Conservation (phyloP, 2,329 filamentous ascomycete genomes). For the Nemania sp. region DNA sequence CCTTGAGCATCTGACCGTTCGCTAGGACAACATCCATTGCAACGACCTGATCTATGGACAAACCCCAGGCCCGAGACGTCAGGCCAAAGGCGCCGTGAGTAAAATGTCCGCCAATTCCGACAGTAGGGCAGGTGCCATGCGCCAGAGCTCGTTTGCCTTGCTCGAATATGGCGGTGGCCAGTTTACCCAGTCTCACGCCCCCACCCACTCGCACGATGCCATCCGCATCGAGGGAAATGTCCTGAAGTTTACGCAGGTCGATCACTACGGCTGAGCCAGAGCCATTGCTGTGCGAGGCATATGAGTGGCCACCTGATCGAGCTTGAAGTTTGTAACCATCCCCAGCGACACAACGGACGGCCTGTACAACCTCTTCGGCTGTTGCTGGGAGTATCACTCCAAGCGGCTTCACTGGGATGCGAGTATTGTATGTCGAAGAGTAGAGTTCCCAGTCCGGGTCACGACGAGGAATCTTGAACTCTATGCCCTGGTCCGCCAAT, state of each 20-base stretch:
- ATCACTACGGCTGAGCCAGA: constrained; percentile 41
- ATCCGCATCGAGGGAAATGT: constrained; percentile 22
- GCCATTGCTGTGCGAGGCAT: constrained; percentile 49
- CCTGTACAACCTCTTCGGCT: constrained; percentile 41
- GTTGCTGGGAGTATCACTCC: constrained; percentile 34
- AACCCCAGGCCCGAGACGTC: constrained; percentile 52
- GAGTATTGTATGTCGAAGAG: constrained; percentile 32
- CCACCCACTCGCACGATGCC: constrained; percentile 44
- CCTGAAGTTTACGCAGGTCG: constrained; percentile 40
- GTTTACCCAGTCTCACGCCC: constrained; percentile 48
- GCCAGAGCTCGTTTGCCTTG: constrained; percentile 44
- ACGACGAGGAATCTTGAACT: constrained; percentile 15
- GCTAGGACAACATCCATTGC: constrained; percentile 52
- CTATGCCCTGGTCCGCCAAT: constrained; percentile 2
- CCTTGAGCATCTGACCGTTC: constrained; percentile 31
- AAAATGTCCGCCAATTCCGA: constrained; percentile 51
- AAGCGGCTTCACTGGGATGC: constrained; percentile 27
- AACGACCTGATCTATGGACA: constrained; percentile 54
- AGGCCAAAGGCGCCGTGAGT: constrained; percentile 51
- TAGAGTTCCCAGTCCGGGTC: constrained; percentile 29
- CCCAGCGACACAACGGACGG: constrained; percentile 45
- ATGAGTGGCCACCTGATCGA: constrained; percentile 54
- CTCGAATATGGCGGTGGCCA: constrained; percentile 43
- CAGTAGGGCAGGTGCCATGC: constrained; percentile 50
- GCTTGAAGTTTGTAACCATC: constrained; percentile 50